Evolutionary conservation across 441 rosid species (phyloP).

Genomic region (Erodium trifolium): DNA sequence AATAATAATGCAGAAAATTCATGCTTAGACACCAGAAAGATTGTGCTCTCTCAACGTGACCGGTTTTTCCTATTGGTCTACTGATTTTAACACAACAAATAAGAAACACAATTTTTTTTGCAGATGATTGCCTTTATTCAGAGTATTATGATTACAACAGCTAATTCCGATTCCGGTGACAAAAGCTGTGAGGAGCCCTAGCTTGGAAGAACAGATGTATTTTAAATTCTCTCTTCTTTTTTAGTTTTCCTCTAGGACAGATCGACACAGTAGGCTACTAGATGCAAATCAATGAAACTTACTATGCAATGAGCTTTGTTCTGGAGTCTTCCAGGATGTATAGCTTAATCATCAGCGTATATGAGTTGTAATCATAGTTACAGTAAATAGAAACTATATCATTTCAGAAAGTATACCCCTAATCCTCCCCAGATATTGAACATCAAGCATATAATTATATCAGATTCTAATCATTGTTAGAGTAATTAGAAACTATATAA

Average conservation of each 20-base stretch:
- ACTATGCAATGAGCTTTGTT: background rate
- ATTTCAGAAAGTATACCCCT: background rate
- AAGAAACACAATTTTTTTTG: background rate
- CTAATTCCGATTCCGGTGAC: slow-evolving; percentile 21
- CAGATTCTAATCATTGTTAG: too few relatives aligned
- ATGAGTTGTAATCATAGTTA: background rate
- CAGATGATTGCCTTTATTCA: slow-evolving; percentile 71
- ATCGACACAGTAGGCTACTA: background rate
- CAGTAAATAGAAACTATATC: too few relatives aligned
- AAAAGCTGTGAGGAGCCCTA: slow-evolving; percentile 17
- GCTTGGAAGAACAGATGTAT: background rate
- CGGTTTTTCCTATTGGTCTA: background rate
- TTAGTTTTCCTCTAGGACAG: background rate
- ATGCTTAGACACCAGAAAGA: background rate
- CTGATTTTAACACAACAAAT: background rate
- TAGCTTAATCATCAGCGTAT: background rate
- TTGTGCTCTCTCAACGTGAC: background rate
- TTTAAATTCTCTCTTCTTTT: background rate
- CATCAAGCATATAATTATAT: too few relatives aligned
- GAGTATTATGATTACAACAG: slow-evolving; percentile 42
- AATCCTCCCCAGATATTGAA: background rate
- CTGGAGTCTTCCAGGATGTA: background rate
- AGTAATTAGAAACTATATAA: too few relatives aligned
- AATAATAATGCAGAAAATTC: background rate
- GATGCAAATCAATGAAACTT: background rate